phyloP scores from a whole-genome alignment of 805 yeast species.

The Candida cerambycidarum region DNA sequence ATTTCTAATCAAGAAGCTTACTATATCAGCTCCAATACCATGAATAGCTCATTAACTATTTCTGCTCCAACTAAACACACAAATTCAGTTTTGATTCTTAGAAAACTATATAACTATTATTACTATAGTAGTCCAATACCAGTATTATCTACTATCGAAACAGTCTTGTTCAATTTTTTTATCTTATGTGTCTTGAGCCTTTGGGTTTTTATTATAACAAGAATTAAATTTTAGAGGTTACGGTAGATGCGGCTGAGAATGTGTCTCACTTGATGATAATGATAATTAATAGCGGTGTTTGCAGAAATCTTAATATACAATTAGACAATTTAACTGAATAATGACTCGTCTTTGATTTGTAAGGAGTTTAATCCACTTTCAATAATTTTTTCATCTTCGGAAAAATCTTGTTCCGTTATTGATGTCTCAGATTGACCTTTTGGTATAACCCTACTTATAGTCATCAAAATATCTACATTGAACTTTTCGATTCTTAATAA shows the following conservation, averaged over 20 bases:
- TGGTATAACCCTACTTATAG: slow-evolving; percentile 2
- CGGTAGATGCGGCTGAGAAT: neutral
- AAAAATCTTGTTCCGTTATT: neutral
- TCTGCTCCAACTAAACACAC: neutral
- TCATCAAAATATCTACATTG: slow-evolving; percentile 47
- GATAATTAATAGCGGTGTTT: neutral
- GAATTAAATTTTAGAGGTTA: neutral
- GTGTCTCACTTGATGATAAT: neutral
- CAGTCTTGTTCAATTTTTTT: slow-evolving; percentile 20
- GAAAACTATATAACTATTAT: slow-evolving; percentile 15
- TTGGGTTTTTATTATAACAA: neutral
- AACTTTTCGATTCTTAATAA: slow-evolving; percentile 52
- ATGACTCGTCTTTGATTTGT: slow-evolving; percentile 46
- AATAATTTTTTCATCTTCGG: slow-evolving; percentile 6
- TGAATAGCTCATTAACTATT: neutral
- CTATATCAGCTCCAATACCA: neutral
- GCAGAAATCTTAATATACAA: neutral
- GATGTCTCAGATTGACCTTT: neutral
- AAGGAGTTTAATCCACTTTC: slow-evolving; percentile 15
- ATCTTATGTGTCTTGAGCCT: slow-evolving; percentile 12
- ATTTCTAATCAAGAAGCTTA: too few species aligned
- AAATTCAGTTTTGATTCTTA: neutral
- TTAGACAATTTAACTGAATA: slow-evolving; percentile 26
- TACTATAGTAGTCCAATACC: slow-evolving; percentile 29
- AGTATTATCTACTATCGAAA: slow-evolving; percentile 26